Conservation (phyloP, 2,329 filamentous ascomycete genomes). For the Arthrobotrys sinensis region DNA sequence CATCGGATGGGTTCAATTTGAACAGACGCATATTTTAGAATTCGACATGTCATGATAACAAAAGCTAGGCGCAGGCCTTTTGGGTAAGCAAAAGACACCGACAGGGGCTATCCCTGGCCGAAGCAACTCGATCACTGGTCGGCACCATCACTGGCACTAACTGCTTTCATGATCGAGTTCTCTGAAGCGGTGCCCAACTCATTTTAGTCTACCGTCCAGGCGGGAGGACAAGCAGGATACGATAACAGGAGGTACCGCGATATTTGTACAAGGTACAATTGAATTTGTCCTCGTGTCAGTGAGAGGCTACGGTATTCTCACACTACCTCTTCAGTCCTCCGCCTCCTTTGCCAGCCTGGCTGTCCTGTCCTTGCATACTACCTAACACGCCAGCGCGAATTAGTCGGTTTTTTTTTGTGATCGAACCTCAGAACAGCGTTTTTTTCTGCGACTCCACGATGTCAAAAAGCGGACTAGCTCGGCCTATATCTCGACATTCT, state of each 20-base stretch:
- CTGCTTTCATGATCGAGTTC: slow-evolving; percentile 45
- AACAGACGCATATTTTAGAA: slow-evolving; percentile 24
- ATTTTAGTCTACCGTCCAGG: slow-evolving; percentile 23
- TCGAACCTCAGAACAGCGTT: slow-evolving; percentile 28
- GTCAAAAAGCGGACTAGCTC: slow-evolving; percentile 55
- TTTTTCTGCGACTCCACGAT: slow-evolving; percentile 48
- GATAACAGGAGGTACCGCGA: slow-evolving; percentile 60
- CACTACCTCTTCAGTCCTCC: slow-evolving; percentile 21
- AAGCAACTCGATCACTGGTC: slow-evolving; percentile 41
- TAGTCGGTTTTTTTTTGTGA: slow-evolving; percentile 35
- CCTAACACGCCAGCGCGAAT: slow-evolving; percentile 20
- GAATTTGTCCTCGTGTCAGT: slow-evolving; percentile 49
- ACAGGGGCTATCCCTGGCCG: slow-evolving; percentile 45
- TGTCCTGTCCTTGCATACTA: slow-evolving; percentile 49
- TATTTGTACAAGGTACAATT: slow-evolving; percentile 60
- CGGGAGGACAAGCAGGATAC: slow-evolving; percentile 40
- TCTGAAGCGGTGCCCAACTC: slow-evolving; percentile 24
- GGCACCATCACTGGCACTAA: slow-evolving; percentile 38
- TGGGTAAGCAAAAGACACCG: slow-evolving; percentile 21
- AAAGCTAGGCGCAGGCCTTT: slow-evolving; percentile 16
- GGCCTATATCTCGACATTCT: slow-evolving; percentile 57
- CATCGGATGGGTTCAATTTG: slow-evolving; percentile 31
- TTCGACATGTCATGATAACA: slow-evolving; percentile 47
- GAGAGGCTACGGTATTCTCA: slow-evolving; percentile 17
- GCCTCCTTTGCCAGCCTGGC: slow-evolving; percentile 57